Percentiles rank a stretch among this genome's conserved stretches.
phyloP scores from a whole-genome alignment of 306 rosid genomes.

The Lagenaria siceraria region DNA sequence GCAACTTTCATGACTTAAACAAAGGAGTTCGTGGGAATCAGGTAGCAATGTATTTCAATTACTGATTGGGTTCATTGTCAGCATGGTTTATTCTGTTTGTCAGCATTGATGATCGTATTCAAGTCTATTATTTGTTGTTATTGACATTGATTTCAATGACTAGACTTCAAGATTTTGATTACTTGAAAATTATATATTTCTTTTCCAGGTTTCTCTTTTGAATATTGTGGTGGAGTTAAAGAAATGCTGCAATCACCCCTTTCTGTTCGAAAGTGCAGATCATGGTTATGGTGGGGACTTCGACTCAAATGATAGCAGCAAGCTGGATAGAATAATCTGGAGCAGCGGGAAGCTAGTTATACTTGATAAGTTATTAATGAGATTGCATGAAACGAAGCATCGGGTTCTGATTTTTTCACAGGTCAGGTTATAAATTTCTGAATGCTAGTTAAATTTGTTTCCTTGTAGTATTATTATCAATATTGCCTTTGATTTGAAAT shows the following conservation, averaged over 20 bases:
- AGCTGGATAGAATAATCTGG: constrained; percentile 79
- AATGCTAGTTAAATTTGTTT: background rate
- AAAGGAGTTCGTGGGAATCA: constrained; percentile 99
- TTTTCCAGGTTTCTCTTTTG: constrained; percentile 79
- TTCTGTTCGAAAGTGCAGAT: constrained; percentile 98
- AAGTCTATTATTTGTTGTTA: background rate
- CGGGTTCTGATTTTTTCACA: constrained; percentile 96
- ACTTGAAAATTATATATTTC: background rate
- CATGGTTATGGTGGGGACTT: constrained; percentile 98
- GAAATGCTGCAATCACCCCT: constrained; percentile 99
- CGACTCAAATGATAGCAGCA: constrained; percentile 54
- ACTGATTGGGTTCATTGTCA: background rate
- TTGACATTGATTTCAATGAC: background rate
- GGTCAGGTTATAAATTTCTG: constrained; percentile 34
- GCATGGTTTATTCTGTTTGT: background rate
- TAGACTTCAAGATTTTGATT: background rate
- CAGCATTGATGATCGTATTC: background rate
- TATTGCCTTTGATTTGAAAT: background rate
- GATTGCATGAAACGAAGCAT: constrained; percentile 89
- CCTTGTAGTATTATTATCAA: background rate
- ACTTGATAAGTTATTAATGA: constrained; percentile 90
- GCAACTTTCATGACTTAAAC: constrained; percentile 93
- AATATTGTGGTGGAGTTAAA: constrained; percentile 97
- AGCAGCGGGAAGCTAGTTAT: constrained; percentile 98
- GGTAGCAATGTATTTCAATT: constrained; percentile 28